Evolutionary conservation across 148 eudicot species (phyloP).

Genomic region (Chenopodium formosanum): DNA sequence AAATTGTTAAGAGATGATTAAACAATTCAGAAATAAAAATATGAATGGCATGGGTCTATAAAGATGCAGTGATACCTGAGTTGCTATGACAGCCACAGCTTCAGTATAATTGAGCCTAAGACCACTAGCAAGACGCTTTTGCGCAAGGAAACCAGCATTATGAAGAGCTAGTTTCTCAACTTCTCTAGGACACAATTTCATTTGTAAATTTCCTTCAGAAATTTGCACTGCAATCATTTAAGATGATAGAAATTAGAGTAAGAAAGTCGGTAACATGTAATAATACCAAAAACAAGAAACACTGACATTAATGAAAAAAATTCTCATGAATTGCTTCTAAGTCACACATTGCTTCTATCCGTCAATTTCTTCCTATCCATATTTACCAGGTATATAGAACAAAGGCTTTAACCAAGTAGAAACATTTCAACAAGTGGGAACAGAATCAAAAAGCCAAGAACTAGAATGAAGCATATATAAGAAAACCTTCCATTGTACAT

Average conservation of each 20-base stretch:
- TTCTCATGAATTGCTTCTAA: background rate
- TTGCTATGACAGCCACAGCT: constrained; percentile 87
- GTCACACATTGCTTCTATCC: background rate
- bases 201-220: constrained; percentile 28
- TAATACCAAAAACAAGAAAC: background rate
- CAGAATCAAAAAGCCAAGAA: background rate
- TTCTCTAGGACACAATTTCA: constrained; percentile 85
- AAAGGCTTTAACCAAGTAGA: background rate
- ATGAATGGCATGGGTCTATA: background rate
- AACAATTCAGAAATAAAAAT: background rate
- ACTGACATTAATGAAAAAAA: background rate
- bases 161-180: constrained; percentile 83
- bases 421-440: background rate
- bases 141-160: constrained; percentile 85
- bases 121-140: constrained; percentile 91
- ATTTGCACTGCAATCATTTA: constrained; percentile 1
- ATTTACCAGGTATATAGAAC: background rate
- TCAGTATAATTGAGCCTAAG: constrained; percentile 78
- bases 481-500: background rate
- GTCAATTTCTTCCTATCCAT: background rate
- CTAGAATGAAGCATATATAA: too few species aligned
- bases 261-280: background rate
- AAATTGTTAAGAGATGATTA: background rate
- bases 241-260: background rate
- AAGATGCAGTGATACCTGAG: constrained; percentile 51